phyloP scores from a whole-genome alignment of 2,329 filamentous ascomycete species.

The Samsoniella hepiali region DNA sequence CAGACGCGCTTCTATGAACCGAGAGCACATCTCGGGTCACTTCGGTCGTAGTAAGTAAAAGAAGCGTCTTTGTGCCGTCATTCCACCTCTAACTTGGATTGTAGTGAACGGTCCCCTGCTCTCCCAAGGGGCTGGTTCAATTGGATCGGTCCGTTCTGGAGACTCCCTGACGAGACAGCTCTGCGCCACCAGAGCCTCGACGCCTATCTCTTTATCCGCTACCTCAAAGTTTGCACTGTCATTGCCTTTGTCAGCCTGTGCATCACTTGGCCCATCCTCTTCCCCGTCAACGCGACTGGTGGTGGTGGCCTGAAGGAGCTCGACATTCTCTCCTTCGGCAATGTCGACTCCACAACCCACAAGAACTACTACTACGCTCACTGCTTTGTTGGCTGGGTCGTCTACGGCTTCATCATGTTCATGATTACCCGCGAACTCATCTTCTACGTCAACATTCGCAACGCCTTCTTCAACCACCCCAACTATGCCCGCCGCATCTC shows the following conservation, averaged over 20 bases:
- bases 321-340: conserved; percentile 39
- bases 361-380: conserved; percentile 75
- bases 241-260: conserved; percentile 51
- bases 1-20: conserved; percentile 54
- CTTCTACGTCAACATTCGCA: conserved; percentile 88
- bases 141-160: conserved; percentile 62
- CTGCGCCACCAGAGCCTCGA: conserved; percentile 87
- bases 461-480: conserved; percentile 86
- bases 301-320: conserved; percentile 64
- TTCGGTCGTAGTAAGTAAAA: conserved; percentile 45
- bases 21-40: conserved; percentile 47
- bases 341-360: conserved; percentile 48
- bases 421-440: conserved; percentile 86
- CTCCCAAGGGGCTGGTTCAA: conserved; percentile 56
- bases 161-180: conserved; percentile 69
- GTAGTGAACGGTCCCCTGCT: conserved; percentile 53
- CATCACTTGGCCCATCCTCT: conserved; percentile 83
- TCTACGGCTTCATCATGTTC: conserved; percentile 84
- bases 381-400: conserved; percentile 74
- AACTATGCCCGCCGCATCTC: conserved; percentile 82
- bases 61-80: not conserved
- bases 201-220: conserved; percentile 59
- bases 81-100: not conserved
- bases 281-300: conserved; percentile 80
- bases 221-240: conserved; percentile 17